Percentiles rank a stretch among this genome's conserved stretches.
These are phyloP conservation scores for Sequoiadendron giganteum DNA, from an alignment of 75 land plant genomes.

Conservation along the genomic window DNA sequence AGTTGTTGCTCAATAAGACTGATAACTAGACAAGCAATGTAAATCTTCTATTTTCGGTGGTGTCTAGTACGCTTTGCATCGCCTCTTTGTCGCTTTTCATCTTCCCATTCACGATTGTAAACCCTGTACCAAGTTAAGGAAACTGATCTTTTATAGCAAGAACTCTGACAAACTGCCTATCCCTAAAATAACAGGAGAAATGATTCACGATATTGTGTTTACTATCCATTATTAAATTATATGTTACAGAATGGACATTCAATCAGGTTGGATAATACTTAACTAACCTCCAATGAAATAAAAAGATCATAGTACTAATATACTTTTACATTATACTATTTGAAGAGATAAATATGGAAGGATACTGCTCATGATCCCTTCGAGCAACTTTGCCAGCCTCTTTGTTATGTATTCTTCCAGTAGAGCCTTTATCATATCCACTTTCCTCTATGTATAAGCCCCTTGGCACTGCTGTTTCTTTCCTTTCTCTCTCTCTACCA, in stretches of 20 bases:
- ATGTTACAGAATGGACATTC: neutral
- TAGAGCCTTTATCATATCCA: slow-evolving; percentile 34
- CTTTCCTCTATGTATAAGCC: slow-evolving; percentile 65
- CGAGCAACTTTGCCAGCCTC: slow-evolving; percentile 69
- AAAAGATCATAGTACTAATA: neutral
- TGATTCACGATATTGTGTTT: neutral
- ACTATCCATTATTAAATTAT: neutral
- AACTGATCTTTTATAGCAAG: neutral
- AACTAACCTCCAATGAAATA: neutral
- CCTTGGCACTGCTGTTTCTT: slow-evolving; percentile 52
- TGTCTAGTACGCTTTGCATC: slow-evolving; percentile 65
- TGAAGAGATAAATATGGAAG: slow-evolving; percentile 22
- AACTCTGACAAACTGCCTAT: slow-evolving; percentile 5
- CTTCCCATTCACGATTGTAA: slow-evolving; percentile 97
- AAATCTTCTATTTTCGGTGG: slow-evolving; percentile 7
- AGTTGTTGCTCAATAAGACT: neutral
- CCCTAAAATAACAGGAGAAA: neutral
- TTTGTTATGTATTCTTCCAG: slow-evolving; percentile 60
- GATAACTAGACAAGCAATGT: neutral
- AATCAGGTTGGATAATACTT: neutral
- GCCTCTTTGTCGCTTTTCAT: slow-evolving; percentile 88
- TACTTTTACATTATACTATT: neutral
- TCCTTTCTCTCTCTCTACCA: slow-evolving; percentile 83
- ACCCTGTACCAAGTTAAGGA: slow-evolving; percentile 61
- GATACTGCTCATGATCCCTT: slow-evolving; percentile 92